These are phyloP conservation scores for Hygrophorus pudorinus DNA, from an alignment of 768 basidiomycete species.

Conservation along the genomic window DNA sequence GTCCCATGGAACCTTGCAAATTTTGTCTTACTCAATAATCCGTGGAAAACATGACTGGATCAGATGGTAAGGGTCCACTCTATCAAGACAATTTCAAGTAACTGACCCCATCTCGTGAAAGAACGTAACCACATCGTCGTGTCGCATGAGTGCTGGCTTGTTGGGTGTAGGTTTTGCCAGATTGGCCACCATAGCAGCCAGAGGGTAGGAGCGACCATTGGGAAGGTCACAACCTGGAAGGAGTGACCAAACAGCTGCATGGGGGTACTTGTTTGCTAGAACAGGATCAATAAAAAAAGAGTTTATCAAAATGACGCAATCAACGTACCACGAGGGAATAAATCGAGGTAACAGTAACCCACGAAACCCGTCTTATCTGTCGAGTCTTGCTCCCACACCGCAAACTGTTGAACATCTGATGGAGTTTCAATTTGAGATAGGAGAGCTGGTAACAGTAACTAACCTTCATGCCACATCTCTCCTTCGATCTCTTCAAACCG, in stretches of 20 bases:
- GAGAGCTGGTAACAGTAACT: neutral
- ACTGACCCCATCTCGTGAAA: conserved; percentile 76
- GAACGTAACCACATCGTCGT: conserved; percentile 82
- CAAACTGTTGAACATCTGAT: conserved; percentile 71
- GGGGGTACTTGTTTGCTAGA: conserved; percentile 68
- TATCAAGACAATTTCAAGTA: too few species aligned
- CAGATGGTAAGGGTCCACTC: too few species aligned
- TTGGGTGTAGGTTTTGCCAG: conserved; percentile 77
- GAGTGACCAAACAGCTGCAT: conserved; percentile 80
- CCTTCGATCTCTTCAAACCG: conserved; percentile 56
- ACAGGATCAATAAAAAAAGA: neutral
- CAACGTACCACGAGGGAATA: conserved; percentile 66
- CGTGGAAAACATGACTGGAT: conserved; percentile 47
- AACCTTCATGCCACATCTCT: conserved; percentile 74
- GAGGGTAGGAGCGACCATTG: conserved; percentile 59
- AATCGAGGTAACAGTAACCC: conserved; percentile 81
- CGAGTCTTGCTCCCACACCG: conserved; percentile 77
- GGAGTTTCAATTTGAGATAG: conserved; percentile 3
- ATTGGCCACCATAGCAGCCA: conserved; percentile 85
- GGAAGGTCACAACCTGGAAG: conserved; percentile 52
- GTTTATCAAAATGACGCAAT: conserved; percentile 1
- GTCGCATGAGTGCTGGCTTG: conserved; percentile 78
- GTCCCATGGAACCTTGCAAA: conserved; percentile 80
- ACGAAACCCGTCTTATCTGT: conserved; percentile 64
- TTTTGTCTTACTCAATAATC: conserved; percentile 57